Base-by-base conservation (phyloP, 1,139 yeast genomes). In the Fermentozyma sake region DNA sequence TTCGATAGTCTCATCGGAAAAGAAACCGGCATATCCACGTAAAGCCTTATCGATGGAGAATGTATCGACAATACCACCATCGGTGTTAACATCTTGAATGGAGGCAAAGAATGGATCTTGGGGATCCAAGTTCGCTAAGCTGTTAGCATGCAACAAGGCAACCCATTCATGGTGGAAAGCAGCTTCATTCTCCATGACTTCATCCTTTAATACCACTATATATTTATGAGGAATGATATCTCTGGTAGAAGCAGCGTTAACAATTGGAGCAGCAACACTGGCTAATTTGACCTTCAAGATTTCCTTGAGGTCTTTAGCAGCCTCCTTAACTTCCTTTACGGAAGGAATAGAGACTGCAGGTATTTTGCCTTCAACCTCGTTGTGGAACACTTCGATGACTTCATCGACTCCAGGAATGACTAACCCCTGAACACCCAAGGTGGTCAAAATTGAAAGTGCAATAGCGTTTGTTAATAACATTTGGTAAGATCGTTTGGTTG, bases 11-110 rank as follows among this genome's bases (percentile, higher is more conserved):
- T 74, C 76, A 26, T 79, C 79, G 37, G 81, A 71, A 62, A 87
- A 83, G 55, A 65, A 72, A 31, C 95, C 96, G 28, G 80, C 62
- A 58, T 82, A 83, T 34, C 95, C 93, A 29, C 55, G 54, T 37
- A 79, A 49, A 21, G 55, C 41, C 23, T 62, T 67, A 35, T 73
- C 77, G 39, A 86, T 68, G 43, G 69, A 53, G 61, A 83, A 89
- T 18, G 71, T 55, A 49, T 80, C 84, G 35, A 72, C 57, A 44
- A 86, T 66, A 41, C 95, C 95, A 41, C 83, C 69, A 25, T 51
- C 50, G 31, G 52, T 34, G 30, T 52, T 38, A 24, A 53, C 34
- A 22, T 52, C 59, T 27, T 53, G 41, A 27, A 65, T 52, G 15
- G 68, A 46, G 15, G 61, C 49, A 31, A 68, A 58, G 50, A 72